These are phyloP conservation scores for Mycena chlorophos DNA, from an alignment of 768 basidiomycete species.

Conservation along the genomic window DNA sequence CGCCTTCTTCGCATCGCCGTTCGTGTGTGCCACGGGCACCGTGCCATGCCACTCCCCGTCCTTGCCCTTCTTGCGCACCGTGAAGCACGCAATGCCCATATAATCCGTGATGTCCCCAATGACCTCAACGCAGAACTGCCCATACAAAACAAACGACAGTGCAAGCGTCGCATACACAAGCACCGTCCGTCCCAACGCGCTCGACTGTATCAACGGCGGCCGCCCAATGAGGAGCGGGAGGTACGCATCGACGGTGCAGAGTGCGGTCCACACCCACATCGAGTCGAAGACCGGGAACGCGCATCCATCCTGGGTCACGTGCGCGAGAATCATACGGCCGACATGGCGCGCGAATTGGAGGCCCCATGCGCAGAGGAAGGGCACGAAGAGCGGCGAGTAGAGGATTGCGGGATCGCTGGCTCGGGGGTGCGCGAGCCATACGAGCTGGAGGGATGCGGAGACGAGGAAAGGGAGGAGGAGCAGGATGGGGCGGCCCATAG, in stretches of 20 bases:
- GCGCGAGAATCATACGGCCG: slow-evolving; percentile 89
- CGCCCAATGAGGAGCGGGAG: slow-evolving; percentile 62
- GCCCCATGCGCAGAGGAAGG: slow-evolving; percentile 94
- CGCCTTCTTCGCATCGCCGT: background rate
- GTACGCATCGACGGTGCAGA: slow-evolving; percentile 84
- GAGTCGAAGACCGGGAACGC: slow-evolving; percentile 86
- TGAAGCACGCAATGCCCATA: slow-evolving; percentile 94
- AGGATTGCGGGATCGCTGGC: slow-evolving; percentile 66
- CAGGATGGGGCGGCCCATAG: slow-evolving; percentile 57
- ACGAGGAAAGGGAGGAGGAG: slow-evolving; percentile 79
- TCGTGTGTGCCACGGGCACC: too few relatives aligned
- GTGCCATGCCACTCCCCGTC: slow-evolving; percentile 55
- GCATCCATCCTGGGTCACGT: slow-evolving; percentile 68
- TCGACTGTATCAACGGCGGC: slow-evolving; percentile 73
- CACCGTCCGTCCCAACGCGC: slow-evolving; percentile 56
- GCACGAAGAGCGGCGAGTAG: slow-evolving; percentile 74
- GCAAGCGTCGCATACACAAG: slow-evolving; percentile 74
- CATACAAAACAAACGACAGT: slow-evolving; percentile 69
- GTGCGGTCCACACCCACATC: slow-evolving; percentile 79
- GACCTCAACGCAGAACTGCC: slow-evolving; percentile 78
- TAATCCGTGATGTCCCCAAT: slow-evolving; percentile 87
- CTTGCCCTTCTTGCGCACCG: slow-evolving; percentile 81
- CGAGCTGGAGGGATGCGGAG: slow-evolving; percentile 67
- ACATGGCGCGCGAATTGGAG: slow-evolving; percentile 88
- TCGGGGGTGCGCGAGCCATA: slow-evolving; percentile 78